A percentile compares a stretch with the other conserved stretches of the same genome.
These are phyloP conservation scores for Podaxis mareebaensis DNA, from an alignment of 768 basidiomycete species.

Conservation along the genomic window DNA sequence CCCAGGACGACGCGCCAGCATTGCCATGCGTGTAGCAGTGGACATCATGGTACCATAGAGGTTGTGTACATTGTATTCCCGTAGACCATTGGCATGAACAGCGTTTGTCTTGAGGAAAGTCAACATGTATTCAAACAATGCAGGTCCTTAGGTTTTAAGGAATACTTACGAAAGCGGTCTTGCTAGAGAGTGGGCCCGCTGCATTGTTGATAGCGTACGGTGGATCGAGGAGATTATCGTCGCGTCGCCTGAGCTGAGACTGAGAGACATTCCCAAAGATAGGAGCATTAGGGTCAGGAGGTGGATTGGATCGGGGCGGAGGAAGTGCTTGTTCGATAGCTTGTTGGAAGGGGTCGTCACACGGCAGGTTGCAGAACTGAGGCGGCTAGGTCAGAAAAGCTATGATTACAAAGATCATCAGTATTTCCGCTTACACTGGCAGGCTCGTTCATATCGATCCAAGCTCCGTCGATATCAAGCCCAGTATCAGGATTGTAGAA, in stretches of 20 bases:
- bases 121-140: background rate
- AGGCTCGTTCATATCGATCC: conserved; percentile 82
- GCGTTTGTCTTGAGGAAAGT: conserved; percentile 36
- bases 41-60: conserved; percentile 77
- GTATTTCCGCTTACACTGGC: conserved; percentile 46
- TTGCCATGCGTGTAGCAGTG: conserved; percentile 55
- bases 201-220: conserved; percentile 64
- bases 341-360: conserved; percentile 59
- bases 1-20: conserved; percentile 63
- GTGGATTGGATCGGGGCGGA: conserved; percentile 47
- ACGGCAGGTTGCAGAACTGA: conserved; percentile 66
- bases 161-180: conserved; percentile 52
- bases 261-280: conserved; percentile 39
- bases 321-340: conserved; percentile 54
- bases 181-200: conserved; percentile 50
- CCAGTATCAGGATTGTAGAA: conserved; percentile 57
- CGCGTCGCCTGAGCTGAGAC: conserved; percentile 23
- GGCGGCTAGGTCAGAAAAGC: background rate
- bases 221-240: conserved; percentile 47
- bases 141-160: background rate
- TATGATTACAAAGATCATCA: background rate
- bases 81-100: conserved; percentile 55
- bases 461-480: conserved; percentile 67
- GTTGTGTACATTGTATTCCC: conserved; percentile 66
- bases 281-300: conserved; percentile 54